Conservation (phyloP, 2,329 filamentous ascomycete species). For the Colletotrichum tofieldiae region DNA sequence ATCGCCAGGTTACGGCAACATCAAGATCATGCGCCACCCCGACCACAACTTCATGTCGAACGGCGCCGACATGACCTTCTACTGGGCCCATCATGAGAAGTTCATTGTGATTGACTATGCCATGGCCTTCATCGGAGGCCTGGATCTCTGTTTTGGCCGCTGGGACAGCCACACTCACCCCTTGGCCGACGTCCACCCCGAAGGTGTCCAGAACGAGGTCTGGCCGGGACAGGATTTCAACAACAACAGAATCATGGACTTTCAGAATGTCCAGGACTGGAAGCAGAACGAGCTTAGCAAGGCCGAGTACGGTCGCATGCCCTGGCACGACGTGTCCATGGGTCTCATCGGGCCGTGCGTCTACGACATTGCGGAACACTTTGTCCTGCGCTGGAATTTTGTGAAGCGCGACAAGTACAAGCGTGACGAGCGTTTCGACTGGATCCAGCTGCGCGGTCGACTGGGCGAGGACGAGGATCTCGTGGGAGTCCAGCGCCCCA, state of each 20-base stretch:
- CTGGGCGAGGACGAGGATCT: conserved; percentile 87
- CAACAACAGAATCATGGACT: conserved; percentile 97
- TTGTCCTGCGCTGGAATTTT: conserved; percentile 96
- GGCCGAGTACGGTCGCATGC: conserved; percentile 93
- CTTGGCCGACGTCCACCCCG: conserved; percentile 89
- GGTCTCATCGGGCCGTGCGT: conserved; percentile 90
- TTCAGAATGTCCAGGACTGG: conserved; percentile 92
- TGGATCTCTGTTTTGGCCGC: conserved; percentile 95
- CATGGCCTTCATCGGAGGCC: conserved; percentile 91
- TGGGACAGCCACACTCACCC: conserved; percentile 93
- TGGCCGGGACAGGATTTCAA: conserved; percentile 99
- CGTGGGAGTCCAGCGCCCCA: conserved; percentile 88
- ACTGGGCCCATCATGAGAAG: conserved; percentile 99
- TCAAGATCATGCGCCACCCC: conserved; percentile 89
- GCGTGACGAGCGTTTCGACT: conserved; percentile 85
- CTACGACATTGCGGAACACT: conserved; percentile 96
- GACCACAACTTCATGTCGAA: conserved; percentile 97
- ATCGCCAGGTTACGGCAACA: conserved; percentile 87
- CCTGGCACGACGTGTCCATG: conserved; percentile 98
- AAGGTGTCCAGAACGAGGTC: conserved; percentile 84
- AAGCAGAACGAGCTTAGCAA: conserved; percentile 94
- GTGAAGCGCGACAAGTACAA: conserved; percentile 99
- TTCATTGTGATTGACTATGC: conserved; percentile 95
- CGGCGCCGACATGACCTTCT: conserved; percentile 95
- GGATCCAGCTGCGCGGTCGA: conserved; percentile 85